Evolutionary conservation across 140 eudicot species (phyloP), one percentile per base, ranked within the genome.

Genomic region (Eryngium alpinum): DNA sequence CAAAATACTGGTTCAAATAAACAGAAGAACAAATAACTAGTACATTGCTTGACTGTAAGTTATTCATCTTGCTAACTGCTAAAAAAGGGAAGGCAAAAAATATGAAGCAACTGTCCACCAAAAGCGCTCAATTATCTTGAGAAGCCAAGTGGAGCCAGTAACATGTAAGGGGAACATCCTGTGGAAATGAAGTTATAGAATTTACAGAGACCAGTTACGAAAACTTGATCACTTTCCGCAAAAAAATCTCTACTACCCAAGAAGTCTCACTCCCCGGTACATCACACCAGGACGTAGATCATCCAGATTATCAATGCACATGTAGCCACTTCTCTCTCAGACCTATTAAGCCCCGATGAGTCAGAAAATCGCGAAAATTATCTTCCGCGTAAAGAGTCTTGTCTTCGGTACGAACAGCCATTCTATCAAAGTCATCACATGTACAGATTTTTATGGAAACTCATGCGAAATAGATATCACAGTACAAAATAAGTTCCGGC

Each of bases 251-350:
- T 86, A 86, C 77, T 88, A 89, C 43, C 86, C 87, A 14, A 88
- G 62, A 56, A 88, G 87, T 83, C 89, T 84, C 76, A 85, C 79
- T 66, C 86, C 90, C 73, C 85, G 87, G 83, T 89, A 89, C 82
- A 85, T 86, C 9, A 88, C 90, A 84, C 88, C 92, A 28, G 77
- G 78, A 6, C 89, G 92, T 52, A 89, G 89, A 77, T 89, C 92
- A 77, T 89, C 89, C 50, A 89, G 81, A 71, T 83, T 78, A 72
- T 82, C 87, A 75, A 77, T 62, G 56, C 80, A 74, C 83, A 87
- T 83, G 78, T 83, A 87, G 51, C 92, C 89, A 24, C 85, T 87
- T 78, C 83, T 89, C 92, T 75, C 90, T 79, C 34, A 89, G 66
- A 17, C 88, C 90, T 10, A 81, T 79, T 77, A 84, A 83, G 38